Evolutionary conservation across 2,329 filamentous ascomycete genomes (phyloP), one percentile per base, ranked within the genome.

Genomic region (Fusarium sp.): DNA sequence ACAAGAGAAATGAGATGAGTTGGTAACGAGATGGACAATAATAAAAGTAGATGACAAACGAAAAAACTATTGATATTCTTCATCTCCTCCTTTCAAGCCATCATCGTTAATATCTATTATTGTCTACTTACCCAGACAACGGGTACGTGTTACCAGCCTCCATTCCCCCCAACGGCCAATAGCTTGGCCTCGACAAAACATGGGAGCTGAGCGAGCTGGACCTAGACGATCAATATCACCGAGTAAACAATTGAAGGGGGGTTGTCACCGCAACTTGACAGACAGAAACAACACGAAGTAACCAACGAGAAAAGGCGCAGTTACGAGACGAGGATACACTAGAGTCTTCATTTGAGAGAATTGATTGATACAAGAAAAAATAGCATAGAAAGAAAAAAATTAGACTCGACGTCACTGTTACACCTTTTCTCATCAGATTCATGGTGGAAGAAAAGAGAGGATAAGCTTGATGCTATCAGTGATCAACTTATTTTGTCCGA

Each of bases 1-100:
- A 60, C 47, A 27, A 75, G 69, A 75, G 53, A 75, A 52, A 74
- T 75, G 74, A 75, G 67, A 75, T 67, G 56, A 49, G 10, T 34
- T 16, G 29, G 40, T 42, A 68, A 48, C 66, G 61, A 69, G 55
- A 69, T 71, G 57, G 60, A 46, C 29, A 40, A 65, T 51, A 48
- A 47, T 32, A 63, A 64, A 63, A 46, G 54, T 74, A 61, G 55
- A 60, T 30, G 37, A 46, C 49, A 61, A 46, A 48, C 34, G 44
- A 61, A 57, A 47, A 27, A n/a, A 61, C 58, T 58, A 59, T 53
- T 55, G 52, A 57, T 41, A 24, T 51, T 68, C 44, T 51, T 68
- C 66, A 46, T 62, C 61, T 57, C 66, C 57, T 53, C 49, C 24
- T 57, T 22, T 42, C 34, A 53, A 51, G 57, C 52, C 57, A 58